These are phyloP conservation scores for Fusarium irregulare DNA, from an alignment of 2,329 filamentous ascomycete genomes.

Conservation along the genomic window DNA sequence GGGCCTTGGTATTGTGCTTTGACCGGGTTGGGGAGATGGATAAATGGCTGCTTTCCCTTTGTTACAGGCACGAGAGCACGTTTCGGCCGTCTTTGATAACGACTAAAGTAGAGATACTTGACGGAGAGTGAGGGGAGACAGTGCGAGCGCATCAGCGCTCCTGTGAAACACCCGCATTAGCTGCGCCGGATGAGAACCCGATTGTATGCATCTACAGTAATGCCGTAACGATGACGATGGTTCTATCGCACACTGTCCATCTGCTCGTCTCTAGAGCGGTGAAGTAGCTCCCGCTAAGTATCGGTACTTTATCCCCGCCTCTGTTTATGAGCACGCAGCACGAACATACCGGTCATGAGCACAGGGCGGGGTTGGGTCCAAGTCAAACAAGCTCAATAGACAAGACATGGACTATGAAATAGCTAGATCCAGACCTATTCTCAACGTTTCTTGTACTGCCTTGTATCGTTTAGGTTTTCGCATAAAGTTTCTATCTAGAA, in stretches of 20 bases:
- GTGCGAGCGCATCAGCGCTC: slow-evolving; percentile 34
- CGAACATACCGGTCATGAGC: slow-evolving; percentile 44
- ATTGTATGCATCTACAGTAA: not conserved
- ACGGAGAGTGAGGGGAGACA: slow-evolving; percentile 18
- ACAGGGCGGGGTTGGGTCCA: slow-evolving; percentile 37
- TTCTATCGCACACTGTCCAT: slow-evolving; percentile 36
- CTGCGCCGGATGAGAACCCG: not conserved
- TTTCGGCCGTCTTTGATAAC: slow-evolving; percentile 36
- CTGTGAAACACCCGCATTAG: slow-evolving; percentile 4
- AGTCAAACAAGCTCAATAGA: slow-evolving; percentile 31
- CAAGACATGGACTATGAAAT: not conserved
- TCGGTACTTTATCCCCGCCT: slow-evolving; percentile 35
- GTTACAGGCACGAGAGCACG: slow-evolving; percentile 45
- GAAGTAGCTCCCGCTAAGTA: slow-evolving; percentile 27
- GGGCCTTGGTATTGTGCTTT: slow-evolving; percentile 11
- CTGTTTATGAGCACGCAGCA: slow-evolving; percentile 31
- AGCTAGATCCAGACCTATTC: not conserved
- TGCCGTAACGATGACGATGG: slow-evolving; percentile 39
- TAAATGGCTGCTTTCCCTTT: slow-evolving; percentile 34
- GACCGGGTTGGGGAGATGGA: slow-evolving; percentile 28
- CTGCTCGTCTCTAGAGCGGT: slow-evolving; percentile 16
- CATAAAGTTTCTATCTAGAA: not conserved
- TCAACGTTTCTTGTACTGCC: not conserved
- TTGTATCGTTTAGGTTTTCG: not conserved
- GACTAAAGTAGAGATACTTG: slow-evolving; percentile 38